Percentiles rank a stretch among this genome's conserved stretches.
Evolutionary conservation across 768 basidiomycete species (phyloP).

Genomic region (Leccinum subtestaceum): DNA sequence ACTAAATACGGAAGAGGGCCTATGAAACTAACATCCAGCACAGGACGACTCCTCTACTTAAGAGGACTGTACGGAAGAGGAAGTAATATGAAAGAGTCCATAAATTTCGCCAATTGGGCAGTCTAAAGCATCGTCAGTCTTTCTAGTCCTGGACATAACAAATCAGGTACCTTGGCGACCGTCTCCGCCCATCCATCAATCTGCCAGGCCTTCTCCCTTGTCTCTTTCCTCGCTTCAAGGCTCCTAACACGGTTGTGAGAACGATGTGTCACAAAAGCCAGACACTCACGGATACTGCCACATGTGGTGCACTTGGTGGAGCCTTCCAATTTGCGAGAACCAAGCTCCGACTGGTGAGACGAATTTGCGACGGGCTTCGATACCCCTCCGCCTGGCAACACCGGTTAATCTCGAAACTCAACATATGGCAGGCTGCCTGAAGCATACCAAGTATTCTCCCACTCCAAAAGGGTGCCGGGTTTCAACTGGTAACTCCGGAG

Average conservation of each 20-base stretch:
- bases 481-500: constrained; percentile 84
- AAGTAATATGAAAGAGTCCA: constrained; percentile 83
- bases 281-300: constrained; percentile 90
- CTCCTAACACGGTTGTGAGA: constrained; percentile 41
- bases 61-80: constrained; percentile 84
- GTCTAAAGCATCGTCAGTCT: constrained; percentile 54
- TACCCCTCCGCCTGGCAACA: constrained; percentile 74
- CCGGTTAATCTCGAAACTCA: constrained; percentile 2
- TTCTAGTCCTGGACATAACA: constrained; percentile 13
- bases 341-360: constrained; percentile 88
- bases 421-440: not conserved
- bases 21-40: not conserved
- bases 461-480: constrained; percentile 89
- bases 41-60: constrained; percentile 45
- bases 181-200: constrained; percentile 95
- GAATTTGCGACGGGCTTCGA: constrained; percentile 88
- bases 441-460: constrained; percentile 87
- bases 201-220: constrained; percentile 88
- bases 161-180: constrained; percentile 68
- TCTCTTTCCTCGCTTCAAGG: constrained; percentile 78
- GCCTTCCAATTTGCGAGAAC: constrained; percentile 84
- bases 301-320: constrained; percentile 91
- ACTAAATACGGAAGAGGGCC: not conserved
- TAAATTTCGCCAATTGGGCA: constrained; percentile 76
- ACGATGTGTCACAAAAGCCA: constrained; percentile 3